Evolutionary conservation across 352 stramenopile species (phyloP).

Genomic region (Phytopythium chamaehyphon): DNA sequence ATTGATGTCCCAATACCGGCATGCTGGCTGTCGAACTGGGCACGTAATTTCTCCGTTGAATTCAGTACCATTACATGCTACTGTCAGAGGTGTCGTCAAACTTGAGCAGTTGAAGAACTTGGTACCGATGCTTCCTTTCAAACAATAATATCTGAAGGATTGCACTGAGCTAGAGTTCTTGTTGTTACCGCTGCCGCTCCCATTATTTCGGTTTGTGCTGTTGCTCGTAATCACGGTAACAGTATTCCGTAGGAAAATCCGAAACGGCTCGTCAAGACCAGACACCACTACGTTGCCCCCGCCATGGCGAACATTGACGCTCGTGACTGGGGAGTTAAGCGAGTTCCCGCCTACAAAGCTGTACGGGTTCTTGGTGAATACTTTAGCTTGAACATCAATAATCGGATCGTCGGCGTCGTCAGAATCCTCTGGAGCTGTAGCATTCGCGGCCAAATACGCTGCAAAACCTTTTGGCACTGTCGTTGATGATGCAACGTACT

Average conservation of each 20-base stretch:
- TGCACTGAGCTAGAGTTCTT: slow-evolving; percentile 13
- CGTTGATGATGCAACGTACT: slow-evolving; percentile 44
- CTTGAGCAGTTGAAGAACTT: slow-evolving; percentile 55
- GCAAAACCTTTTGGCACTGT: slow-evolving; percentile 49
- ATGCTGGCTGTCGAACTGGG: slow-evolving; percentile 38
- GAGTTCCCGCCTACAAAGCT: slow-evolving; percentile 31
- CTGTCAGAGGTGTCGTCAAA: slow-evolving; percentile 24
- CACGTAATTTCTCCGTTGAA: slow-evolving; percentile 50
- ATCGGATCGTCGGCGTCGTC: slow-evolving; percentile 23
- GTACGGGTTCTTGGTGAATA: slow-evolving; percentile 68
- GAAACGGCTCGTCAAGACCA: slow-evolving; percentile 35
- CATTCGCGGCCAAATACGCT: slow-evolving; percentile 21
- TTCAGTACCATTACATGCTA: slow-evolving; percentile 50
- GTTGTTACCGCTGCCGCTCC: too few relatives aligned
- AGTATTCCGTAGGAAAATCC: slow-evolving; percentile 52
- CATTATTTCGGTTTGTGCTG: not conserved
- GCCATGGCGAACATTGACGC: slow-evolving; percentile 40
- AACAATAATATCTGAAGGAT: slow-evolving; percentile 37
- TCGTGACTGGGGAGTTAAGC: slow-evolving; percentile 60
- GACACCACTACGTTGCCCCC: slow-evolving; percentile 29
- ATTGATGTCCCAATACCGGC: slow-evolving; percentile 51
- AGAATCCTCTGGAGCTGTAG: slow-evolving; percentile 1
- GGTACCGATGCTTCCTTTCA: slow-evolving; percentile 38
- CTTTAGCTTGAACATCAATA: slow-evolving; percentile 57
- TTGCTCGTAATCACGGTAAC: slow-evolving; percentile 17